Percentiles rank a stretch among this genome's conserved stretches.
Evolutionary conservation across 352 stramenopile species (phyloP).

Genomic region (Phytophthora sojae): DNA sequence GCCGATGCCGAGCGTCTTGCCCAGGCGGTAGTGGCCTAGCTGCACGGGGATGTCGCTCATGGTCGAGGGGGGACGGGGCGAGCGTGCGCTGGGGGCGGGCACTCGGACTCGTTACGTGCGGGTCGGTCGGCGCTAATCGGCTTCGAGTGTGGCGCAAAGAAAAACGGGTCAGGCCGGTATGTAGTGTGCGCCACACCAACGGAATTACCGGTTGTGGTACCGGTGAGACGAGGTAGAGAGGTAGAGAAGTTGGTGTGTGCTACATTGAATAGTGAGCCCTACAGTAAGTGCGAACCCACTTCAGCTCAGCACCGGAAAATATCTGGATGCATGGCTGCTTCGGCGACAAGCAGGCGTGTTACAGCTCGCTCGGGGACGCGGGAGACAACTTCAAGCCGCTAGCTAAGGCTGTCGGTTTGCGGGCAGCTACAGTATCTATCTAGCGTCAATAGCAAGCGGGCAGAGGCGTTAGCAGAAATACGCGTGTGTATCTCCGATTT

Average conservation of each 20-base stretch:
- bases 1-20: slow-evolving; percentile 99
- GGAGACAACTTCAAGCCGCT: too few relatives aligned
- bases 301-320: neutral
- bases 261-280: neutral
- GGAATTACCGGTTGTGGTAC: neutral
- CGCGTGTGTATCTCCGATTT: slow-evolving; percentile 12
- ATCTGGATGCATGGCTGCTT: neutral
- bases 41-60: slow-evolving; percentile 93
- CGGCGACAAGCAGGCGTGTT: neutral
- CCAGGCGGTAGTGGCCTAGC: slow-evolving; percentile 98
- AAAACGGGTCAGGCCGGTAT: slow-evolving; percentile 4
- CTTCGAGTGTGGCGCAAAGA: slow-evolving; percentile 12
- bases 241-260: neutral
- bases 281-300: neutral
- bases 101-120: neutral
- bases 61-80: slow-evolving; percentile 2
- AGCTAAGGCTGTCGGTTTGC: too few relatives aligned
- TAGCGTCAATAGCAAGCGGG: too few relatives aligned
- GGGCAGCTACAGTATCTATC: too few relatives aligned
- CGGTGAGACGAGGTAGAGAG: slow-evolving; percentile 1
- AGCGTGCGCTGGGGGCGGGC: neutral
- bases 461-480: slow-evolving; percentile 17
- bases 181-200: neutral
- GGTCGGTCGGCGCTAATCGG: neutral
- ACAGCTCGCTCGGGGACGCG: too few relatives aligned